phyloP scores from a whole-genome alignment of 1,284 basidiomycete species.

The Ustanciosporium gigantosporum region DNA sequence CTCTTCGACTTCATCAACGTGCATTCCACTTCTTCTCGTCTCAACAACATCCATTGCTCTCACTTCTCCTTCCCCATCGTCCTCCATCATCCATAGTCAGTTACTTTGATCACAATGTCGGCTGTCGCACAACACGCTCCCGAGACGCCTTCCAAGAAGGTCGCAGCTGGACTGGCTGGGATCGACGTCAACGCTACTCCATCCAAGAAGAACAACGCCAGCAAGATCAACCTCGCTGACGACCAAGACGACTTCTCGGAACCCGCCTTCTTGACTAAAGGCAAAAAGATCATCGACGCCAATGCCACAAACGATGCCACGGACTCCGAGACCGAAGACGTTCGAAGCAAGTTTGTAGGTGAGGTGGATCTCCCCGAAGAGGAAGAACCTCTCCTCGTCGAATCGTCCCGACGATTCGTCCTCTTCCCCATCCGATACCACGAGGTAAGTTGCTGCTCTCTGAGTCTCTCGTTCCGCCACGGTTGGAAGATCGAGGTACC shows the following conservation, averaged over 20 bases:
- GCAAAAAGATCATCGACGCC: conserved; percentile 29
- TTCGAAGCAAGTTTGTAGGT: conserved; percentile 57
- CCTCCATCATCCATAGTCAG: too few species aligned
- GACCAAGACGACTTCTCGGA: conserved; percentile 40
- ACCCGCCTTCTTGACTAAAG: conserved; percentile 42
- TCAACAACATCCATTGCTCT: background rate
- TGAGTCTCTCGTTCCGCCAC: too few species aligned
- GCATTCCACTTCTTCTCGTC: too few species aligned
- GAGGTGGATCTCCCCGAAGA: conserved; percentile 57
- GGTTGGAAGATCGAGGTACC: too few species aligned
- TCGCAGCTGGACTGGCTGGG: conserved; percentile 52
- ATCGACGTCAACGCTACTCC: conserved; percentile 57
- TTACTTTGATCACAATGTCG: conserved; percentile 25
- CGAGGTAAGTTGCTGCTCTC: conserved; percentile 46
- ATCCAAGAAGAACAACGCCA: conserved; percentile 42
- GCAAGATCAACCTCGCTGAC: conserved; percentile 8
- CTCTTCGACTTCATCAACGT: too few species aligned
- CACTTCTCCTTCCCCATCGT: background rate
- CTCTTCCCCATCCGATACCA: conserved; percentile 61
- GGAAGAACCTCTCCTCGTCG: conserved; percentile 59
- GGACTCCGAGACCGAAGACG: conserved; percentile 13
- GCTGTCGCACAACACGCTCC: conserved; percentile 43
- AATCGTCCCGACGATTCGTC: conserved; percentile 58
- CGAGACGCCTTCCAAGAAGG: conserved; percentile 60
- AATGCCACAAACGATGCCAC: conserved; percentile 2